Percentiles rank a stretch among this genome's conserved stretches.
These are phyloP conservation scores for Naganishia onofrii DNA, from an alignment of 768 basidiomycete species.

Conservation along the genomic window DNA sequence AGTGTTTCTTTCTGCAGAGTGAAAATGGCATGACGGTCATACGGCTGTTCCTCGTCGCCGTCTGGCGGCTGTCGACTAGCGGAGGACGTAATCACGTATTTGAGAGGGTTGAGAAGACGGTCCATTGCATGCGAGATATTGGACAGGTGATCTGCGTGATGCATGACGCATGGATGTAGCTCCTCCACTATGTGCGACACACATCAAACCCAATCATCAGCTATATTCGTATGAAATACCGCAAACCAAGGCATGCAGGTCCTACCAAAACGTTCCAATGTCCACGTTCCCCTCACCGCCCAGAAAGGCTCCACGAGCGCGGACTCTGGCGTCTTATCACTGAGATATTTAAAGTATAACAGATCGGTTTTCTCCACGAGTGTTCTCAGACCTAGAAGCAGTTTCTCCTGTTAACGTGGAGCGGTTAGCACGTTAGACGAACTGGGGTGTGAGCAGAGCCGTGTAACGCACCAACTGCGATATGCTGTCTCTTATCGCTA, in stretches of 20 bases:
- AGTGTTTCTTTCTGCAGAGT: slow-evolving; percentile 22
- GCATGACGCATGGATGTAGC: slow-evolving; percentile 3
- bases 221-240: not conserved
- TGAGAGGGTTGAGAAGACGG: slow-evolving; percentile 15
- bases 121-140: slow-evolving; percentile 11
- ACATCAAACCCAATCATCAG: not conserved
- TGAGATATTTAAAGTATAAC: slow-evolving; percentile 12
- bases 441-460: not conserved
- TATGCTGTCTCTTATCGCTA: not conserved
- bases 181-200: not conserved
- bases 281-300: slow-evolving; percentile 16
- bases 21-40: slow-evolving; percentile 13
- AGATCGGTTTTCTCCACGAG: slow-evolving; percentile 11
- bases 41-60: not conserved
- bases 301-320: slow-evolving; percentile 16
- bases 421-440: not conserved
- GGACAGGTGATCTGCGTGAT: slow-evolving; percentile 10
- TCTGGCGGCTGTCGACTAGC: not conserved
- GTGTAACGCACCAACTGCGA: not conserved
- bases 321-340: slow-evolving; percentile 10
- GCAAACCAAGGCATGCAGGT: not conserved
- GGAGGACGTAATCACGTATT: not conserved
- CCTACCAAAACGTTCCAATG: slow-evolving; percentile 19
- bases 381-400: slow-evolving; percentile 1
- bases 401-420: not conserved